Evolutionary conservation across 768 basidiomycete genomes (phyloP), one percentile per base, ranked within the genome.

Genomic region (Tricholoma furcatifolium): DNA sequence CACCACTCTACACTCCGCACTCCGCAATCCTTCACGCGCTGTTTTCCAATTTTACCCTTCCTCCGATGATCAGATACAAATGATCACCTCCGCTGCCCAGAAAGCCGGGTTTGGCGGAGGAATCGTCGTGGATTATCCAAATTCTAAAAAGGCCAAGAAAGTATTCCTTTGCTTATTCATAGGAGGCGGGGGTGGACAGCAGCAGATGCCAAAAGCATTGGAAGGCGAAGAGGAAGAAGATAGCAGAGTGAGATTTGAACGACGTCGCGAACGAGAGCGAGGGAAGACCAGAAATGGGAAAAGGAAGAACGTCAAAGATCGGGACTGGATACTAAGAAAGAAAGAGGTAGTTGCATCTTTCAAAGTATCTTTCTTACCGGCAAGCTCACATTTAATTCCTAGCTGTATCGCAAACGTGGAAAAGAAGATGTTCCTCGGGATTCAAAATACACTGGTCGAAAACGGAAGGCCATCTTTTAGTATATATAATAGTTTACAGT

Each of bases 91-190:
- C 2, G 87, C 86, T 58, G 97, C 97, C 3, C 93, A 93, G 64
- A 88, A 85, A 61, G 93, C 96, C 6, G 97, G 97, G 1, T 99
- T 99, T 67, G 93, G 94, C 4, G 97, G 97, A 48, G 97, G 97
- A 55, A 70, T 99, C 32, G 89, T 98, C 20, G 91, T 99, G 35
- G 97, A 99, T 72, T 99, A 93, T 67, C 95, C 96, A 1, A 97
- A 98, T 70, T 95, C 93, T 0, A 91, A 90, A 62, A 99, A 95
- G 69, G 96, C 94, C 18, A 84, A 81, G 63, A 99, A 98, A 71
- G 88, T 98, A 52, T 99, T 94, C 67, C 65, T 99, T 53, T 95
- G 94, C 66, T 73, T 99, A 51, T 91, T 91, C 67, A 91, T 97
- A 3, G 97, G 96, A 27, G 79, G 84, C 15, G 89, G 87, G 10